phyloP scores from a whole-genome alignment of 768 basidiomycete species.

The Termitomyces sp. region DNA sequence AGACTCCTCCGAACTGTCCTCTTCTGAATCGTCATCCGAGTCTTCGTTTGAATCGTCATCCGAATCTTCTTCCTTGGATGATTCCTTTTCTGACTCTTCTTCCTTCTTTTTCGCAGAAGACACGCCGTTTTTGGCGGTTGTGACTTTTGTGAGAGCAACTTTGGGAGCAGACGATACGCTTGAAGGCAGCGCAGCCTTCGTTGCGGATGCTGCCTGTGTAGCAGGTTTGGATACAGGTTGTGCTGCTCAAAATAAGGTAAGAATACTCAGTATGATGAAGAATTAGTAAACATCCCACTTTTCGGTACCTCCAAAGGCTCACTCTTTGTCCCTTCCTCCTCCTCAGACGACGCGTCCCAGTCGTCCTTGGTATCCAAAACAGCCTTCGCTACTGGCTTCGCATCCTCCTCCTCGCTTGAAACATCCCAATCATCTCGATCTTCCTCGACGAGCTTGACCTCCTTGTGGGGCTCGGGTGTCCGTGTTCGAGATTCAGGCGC shows the following conservation, averaged over 20 bases:
- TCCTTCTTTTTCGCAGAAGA: constrained; percentile 6
- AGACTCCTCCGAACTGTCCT: constrained; percentile 37
- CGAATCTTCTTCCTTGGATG: constrained; percentile 15
- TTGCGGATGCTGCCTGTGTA: constrained; percentile 16
- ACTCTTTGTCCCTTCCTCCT: constrained; percentile 33
- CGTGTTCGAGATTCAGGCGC: constrained; percentile 49
- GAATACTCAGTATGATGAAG: not conserved
- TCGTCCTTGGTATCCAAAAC: constrained; percentile 13
- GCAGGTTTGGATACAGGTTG: constrained; percentile 16
- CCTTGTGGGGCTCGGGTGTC: constrained; percentile 33
- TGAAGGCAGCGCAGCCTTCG: constrained; percentile 7
- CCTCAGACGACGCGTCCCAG: constrained; percentile 73
- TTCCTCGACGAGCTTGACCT: constrained; percentile 20
- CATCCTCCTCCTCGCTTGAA: constrained; percentile 50
- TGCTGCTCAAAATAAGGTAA: not conserved
- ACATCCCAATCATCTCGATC: constrained; percentile 60
- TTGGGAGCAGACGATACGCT: not conserved
- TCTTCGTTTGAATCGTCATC: constrained; percentile 14
- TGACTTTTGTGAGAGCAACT: constrained; percentile 10
- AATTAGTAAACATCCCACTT: not conserved
- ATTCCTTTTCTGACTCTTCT: constrained; percentile 27
- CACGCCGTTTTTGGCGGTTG: constrained; percentile 13
- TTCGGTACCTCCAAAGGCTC: constrained; percentile 8
- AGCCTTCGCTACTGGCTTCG: constrained; percentile 18
- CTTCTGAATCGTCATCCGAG: constrained; percentile 46